Base-by-base conservation (phyloP, 116 monocot species). In the Papilionanthe hybrid region DNA sequence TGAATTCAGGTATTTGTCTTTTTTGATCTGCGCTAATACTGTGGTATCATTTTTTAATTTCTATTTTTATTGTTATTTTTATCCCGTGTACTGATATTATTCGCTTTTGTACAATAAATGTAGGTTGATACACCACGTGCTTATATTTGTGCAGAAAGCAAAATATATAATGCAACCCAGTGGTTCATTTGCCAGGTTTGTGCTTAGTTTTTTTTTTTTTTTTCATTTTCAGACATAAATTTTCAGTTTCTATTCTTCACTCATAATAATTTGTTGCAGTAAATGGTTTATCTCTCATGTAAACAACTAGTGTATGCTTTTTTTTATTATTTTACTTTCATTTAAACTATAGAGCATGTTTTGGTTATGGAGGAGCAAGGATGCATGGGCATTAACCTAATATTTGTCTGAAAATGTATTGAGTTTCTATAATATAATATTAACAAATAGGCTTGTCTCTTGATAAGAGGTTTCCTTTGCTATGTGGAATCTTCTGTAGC, bases 171-270 rank as follows among this genome's bases (percentile, higher is more conserved):
- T 86, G 94, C 82, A 44, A 94, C 94, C 27, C 89, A 82, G 77
- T 98, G 98, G 98, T 91, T 98, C 82, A 79, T 86, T 32, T 98
- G 98, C 84, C 98, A 98, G 98, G 97, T 92, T 86, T 25, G 72
- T 82, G 13, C 27, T 72, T 37, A 75, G n/a, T 75, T 67, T 77
- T 30, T 68, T 11, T 75, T 67, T 77, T 30, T 68, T 11, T 37
- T 37, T 37, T 37, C 22, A 44, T 73, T 73, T 44, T 69, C 5
- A 69, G 69, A 69, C 69, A 69, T 15, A 69, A 32, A 69, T 32
- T 37, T 69, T 69, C 69, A 69, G 1, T 37, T 69, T 32, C 15
- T 13, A 15, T 27, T 65, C 9, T 69, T 69, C 37, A 69, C 23
- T 37, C 5, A 41, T 69, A 37, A 37, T 37, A 69, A 37, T 65